Conservation (phyloP, 768 basidiomycete species). For the Naganishia onofrii region DNA sequence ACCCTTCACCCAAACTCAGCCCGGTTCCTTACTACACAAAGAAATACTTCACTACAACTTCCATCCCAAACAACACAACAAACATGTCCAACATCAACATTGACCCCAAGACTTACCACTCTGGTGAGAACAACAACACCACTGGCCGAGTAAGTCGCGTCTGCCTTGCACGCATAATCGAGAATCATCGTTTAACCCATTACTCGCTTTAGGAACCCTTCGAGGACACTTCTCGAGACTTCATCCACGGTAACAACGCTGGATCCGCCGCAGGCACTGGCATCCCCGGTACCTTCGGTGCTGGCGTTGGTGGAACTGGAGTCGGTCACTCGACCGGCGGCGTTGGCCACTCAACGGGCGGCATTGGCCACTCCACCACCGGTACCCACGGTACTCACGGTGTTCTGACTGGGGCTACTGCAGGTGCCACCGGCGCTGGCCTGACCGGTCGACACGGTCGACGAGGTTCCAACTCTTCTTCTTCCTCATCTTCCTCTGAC, state of each 20-base stretch:
- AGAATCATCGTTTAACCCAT: too few species aligned
- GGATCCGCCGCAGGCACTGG: neutral
- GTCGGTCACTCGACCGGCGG: neutral
- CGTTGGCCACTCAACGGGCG: too few species aligned
- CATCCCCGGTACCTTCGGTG: slow-evolving; percentile 18
- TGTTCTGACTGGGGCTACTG: slow-evolving; percentile 2
- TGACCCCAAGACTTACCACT: slow-evolving; percentile 15
- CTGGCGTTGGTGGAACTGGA: neutral
- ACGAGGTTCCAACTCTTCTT: slow-evolving; percentile 14
- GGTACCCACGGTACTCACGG: neutral
- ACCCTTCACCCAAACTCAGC: too few species aligned
- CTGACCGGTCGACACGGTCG: slow-evolving; percentile 19
- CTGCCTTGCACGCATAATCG: too few species aligned
- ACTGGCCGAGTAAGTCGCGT: slow-evolving; percentile 10
- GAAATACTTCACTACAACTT: neutral
- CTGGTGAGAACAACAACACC: slow-evolving; percentile 25
- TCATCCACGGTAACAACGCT: neutral
- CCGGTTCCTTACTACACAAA: neutral
- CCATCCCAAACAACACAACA: slow-evolving; percentile 17
- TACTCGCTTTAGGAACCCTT: slow-evolving; percentile 33
- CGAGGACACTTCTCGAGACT: slow-evolving; percentile 30
- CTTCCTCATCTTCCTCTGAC: slow-evolving; percentile 16
- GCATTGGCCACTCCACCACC: neutral
- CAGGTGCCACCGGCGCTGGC: slow-evolving; percentile 4
- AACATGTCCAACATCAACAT: slow-evolving; percentile 13